Evolutionary conservation across 2,329 filamentous ascomycete species (phyloP), one percentile per base, ranked within the genome.

Genomic region (Cladosporium sp.): DNA sequence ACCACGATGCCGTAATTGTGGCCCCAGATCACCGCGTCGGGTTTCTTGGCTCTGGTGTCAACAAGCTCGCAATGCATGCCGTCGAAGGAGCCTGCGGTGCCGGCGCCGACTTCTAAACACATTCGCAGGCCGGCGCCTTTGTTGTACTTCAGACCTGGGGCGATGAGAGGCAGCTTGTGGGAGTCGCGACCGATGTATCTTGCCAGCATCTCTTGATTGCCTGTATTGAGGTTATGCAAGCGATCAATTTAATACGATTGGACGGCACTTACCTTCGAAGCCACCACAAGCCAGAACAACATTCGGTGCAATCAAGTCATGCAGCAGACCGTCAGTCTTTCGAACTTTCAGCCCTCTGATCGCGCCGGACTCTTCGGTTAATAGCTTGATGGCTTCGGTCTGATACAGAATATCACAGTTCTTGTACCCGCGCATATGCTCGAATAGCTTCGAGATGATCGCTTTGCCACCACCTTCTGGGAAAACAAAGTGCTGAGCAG

Each of bases 1-100:
- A 78, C 74, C 0, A 76, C 73, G 55, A 77, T 76, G n/a, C 74
- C 74, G 60, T 77, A 77, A 63, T 75, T 75, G 66, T 76, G 71
- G 50, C 74, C 71, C 73, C 71, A 75, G 40, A 74, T 73, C 5
- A 74, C 72, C 3, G 74, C 73, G 59, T 75, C 74, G 1, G 74
- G 74, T 63, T 76, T 77, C 11, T 64, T 73, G 20, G 74, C 70
- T n/a, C 74, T 65, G 1, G 68, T 75, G 55, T 76, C 75, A 12
- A 76, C 74, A 0, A 76, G 67, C 63, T 78, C 74, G 64, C 74
- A 75, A 56, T 76, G 74, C 69, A 76, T 75, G 20, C 75, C 73
- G 58, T 75, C 72, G 57, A 76, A 74, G 1, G 70, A 73, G 7
- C 74, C 74, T 12, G 73, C 73, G 2, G 73, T 74, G 9, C 70